Evolutionary conservation across 768 basidiomycete species (phyloP).

Genomic region (Tylopilus felleus): DNA sequence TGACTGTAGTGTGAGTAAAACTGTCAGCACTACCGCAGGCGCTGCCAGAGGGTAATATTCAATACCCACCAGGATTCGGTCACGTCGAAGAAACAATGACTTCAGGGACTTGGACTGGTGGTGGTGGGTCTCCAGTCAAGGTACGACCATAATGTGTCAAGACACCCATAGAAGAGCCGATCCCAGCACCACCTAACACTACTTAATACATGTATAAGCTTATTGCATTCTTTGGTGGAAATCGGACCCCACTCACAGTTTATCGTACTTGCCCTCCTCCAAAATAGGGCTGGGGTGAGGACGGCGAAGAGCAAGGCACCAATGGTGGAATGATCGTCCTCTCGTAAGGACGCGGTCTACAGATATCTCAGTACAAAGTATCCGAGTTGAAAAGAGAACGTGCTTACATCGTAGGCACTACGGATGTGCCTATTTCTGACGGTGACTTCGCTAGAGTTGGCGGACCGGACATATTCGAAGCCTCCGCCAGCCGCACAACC

Average conservation of each 20-base stretch:
- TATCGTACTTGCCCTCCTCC: constrained; percentile 61
- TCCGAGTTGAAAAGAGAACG: constrained; percentile 6
- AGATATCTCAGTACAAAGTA: constrained; percentile 2
- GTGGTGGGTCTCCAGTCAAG: constrained; percentile 52
- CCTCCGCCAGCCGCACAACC: constrained; percentile 48
- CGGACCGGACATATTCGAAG: constrained; percentile 59
- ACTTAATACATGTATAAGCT: constrained; percentile 39
- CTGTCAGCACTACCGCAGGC: background rate
- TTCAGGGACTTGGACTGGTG: constrained; percentile 37
- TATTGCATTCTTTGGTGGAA: background rate
- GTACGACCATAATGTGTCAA: constrained; percentile 53
- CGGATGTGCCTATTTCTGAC: constrained; percentile 49
- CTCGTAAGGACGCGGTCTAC: constrained; percentile 56
- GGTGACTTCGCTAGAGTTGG: constrained; percentile 47
- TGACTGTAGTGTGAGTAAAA: background rate
- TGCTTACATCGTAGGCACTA: constrained; percentile 63
- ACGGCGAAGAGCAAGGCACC: constrained; percentile 63
- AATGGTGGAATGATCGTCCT: constrained; percentile 74
- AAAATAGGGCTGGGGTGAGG: constrained; percentile 66
- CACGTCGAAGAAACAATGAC: constrained; percentile 16
- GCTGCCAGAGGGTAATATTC: background rate
- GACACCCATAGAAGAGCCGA: constrained; percentile 61
- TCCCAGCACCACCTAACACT: constrained; percentile 65
- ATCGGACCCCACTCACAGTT: constrained; percentile 46
- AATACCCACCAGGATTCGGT: background rate